Percentiles rank a stretch among this genome's conserved stretches.
Conservation (phyloP, 176 grass and related monocot genomes). For the Hordeum vulgare region DNA sequence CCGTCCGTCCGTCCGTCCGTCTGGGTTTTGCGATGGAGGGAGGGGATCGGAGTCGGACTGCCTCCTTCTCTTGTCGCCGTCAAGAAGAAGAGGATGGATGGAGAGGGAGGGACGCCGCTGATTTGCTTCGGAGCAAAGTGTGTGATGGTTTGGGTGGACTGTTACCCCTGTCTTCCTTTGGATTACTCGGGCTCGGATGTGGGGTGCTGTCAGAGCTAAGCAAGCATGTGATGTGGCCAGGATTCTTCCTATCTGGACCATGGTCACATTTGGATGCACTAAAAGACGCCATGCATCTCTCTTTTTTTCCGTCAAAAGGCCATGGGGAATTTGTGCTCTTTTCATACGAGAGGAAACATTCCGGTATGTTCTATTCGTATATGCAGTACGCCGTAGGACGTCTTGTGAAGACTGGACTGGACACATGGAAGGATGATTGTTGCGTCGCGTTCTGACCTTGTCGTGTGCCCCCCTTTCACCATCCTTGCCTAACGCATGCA, state of each 20-base stretch:
- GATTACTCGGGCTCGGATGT: not conserved
- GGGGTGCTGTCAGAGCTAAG: not conserved
- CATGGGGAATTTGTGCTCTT: not conserved
- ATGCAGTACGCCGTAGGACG: too few relatives aligned
- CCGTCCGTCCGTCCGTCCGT: not conserved
- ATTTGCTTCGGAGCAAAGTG: conserved; percentile 21
- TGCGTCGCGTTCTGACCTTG: not conserved
- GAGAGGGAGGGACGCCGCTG: not conserved
- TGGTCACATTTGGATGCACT: not conserved
- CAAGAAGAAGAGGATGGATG: not conserved
- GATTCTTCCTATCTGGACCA: not conserved
- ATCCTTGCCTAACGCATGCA: too few relatives aligned
- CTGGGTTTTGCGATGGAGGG: conserved; percentile 8
- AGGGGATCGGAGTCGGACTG: not conserved
- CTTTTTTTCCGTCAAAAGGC: not conserved
- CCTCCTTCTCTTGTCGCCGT: not conserved
- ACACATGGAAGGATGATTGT: not conserved
- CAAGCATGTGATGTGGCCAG: not conserved
- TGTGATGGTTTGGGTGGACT: conserved; percentile 1
- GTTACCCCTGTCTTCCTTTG: not conserved
- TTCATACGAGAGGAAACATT: not conserved
- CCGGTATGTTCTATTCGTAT: not conserved
- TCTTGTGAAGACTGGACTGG: too few relatives aligned
- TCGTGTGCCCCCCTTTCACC: too few relatives aligned
- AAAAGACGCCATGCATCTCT: not conserved